phyloP scores from a whole-genome alignment of 768 basidiomycete genomes.

The Lactarius evosmus region DNA sequence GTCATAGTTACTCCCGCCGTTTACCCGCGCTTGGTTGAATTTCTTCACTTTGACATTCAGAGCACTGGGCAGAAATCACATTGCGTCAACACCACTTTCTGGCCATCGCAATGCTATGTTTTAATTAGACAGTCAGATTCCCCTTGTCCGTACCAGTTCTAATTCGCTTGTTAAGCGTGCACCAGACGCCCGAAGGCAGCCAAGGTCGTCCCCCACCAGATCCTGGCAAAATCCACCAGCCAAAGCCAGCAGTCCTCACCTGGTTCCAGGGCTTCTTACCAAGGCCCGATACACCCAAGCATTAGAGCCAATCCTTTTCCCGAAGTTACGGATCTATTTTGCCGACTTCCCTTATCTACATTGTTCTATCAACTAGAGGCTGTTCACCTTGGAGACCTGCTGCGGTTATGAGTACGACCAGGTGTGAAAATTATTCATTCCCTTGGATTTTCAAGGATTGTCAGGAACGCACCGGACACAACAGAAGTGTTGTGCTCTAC shows the following conservation, averaged over 20 bases:
- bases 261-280: slow-evolving; percentile 65
- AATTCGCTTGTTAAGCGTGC: slow-evolving; percentile 64
- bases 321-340: too few species aligned
- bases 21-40: too few species aligned
- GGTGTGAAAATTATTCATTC: too few species aligned
- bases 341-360: too few species aligned
- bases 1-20: too few species aligned
- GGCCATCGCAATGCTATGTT: too few species aligned
- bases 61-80: slow-evolving; percentile 82
- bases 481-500: slow-evolving; percentile 70
- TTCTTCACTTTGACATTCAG: slow-evolving; percentile 81
- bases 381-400: too few species aligned
- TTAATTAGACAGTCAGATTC: too few species aligned
- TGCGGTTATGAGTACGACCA: too few species aligned
- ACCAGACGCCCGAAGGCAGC: slow-evolving; percentile 59
- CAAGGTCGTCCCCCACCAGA: slow-evolving; percentile 44
- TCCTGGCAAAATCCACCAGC: slow-evolving; percentile 43
- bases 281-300: slow-evolving; percentile 75
- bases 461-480: slow-evolving; percentile 69
- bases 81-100: slow-evolving; percentile 77
- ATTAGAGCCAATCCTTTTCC: too few species aligned
- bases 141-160: slow-evolving; percentile 79
- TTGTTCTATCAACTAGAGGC: too few species aligned
- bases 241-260: slow-evolving; percentile 59
- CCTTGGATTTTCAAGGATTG: slow-evolving; percentile 82